phyloP scores from a whole-genome alignment of 768 basidiomycete genomes.

The Tylopilus vinaceipallidus region DNA sequence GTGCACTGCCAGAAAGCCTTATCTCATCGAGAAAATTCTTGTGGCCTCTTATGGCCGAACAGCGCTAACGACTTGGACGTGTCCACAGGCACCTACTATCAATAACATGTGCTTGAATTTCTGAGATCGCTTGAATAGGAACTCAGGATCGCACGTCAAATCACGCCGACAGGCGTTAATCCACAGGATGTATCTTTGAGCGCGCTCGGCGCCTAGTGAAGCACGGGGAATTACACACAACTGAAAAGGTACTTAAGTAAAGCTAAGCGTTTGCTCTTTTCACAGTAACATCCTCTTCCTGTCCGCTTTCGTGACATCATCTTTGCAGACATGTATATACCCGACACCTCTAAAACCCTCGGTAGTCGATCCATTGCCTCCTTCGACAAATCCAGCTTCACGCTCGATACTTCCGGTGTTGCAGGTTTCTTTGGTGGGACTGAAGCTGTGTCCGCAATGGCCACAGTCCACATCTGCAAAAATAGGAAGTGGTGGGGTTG shows the following conservation, averaged over 20 bases:
- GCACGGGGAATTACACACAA: background rate
- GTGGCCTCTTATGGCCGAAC: too few relatives aligned
- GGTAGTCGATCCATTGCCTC: slow-evolving; percentile 13
- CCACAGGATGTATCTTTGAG: background rate
- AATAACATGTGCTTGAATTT: too few relatives aligned
- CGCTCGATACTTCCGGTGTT: slow-evolving; percentile 33
- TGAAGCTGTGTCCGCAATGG: slow-evolving; percentile 39
- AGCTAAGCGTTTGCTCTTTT: background rate
- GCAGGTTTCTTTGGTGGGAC: slow-evolving; percentile 39
- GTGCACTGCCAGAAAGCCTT: too few relatives aligned
- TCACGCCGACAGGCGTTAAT: background rate
- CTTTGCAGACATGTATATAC: slow-evolving; percentile 24
- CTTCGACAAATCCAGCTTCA: slow-evolving; percentile 21
- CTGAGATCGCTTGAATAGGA: too few relatives aligned
- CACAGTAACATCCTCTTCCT: background rate
- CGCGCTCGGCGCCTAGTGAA: background rate
- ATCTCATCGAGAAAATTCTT: too few relatives aligned
- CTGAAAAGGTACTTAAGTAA: background rate
- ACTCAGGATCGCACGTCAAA: too few relatives aligned
- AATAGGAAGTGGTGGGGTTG: slow-evolving; percentile 36
- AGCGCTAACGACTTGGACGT: too few relatives aligned
- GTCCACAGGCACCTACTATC: too few relatives aligned
- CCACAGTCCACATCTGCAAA: slow-evolving; percentile 35
- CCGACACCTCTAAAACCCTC: slow-evolving; percentile 11
- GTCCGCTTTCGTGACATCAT: background rate